A percentile compares a stretch with the other conserved stretches of the same genome.
Evolutionary conservation across 495 filamentous ascomycete genomes (phyloP).

Genomic region (Podospora fimiseda): DNA sequence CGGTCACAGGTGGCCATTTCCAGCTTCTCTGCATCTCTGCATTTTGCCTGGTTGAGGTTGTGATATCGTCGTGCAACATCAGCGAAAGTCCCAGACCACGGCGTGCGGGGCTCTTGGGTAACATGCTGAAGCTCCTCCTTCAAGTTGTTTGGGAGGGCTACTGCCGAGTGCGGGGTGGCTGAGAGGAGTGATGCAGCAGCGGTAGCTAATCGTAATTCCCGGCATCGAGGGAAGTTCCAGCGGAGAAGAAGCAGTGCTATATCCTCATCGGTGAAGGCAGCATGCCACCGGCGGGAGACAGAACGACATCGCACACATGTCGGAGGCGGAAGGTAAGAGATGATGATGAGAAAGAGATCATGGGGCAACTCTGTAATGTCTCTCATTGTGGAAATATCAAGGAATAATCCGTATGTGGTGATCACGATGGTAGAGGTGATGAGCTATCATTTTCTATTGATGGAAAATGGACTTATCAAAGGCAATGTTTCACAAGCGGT

Average conservation of each 20-base stretch:
- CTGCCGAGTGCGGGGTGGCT: not conserved
- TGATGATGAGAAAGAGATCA: constrained; percentile 48
- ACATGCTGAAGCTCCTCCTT: constrained; percentile 56
- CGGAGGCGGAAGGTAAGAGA: constrained; percentile 43
- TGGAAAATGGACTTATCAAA: constrained; percentile 1
- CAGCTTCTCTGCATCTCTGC: constrained; percentile 45
- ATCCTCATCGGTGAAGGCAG: constrained; percentile 46
- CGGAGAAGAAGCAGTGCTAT: constrained; percentile 43
- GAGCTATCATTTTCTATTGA: not conserved
- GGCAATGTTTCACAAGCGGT: constrained; percentile 10
- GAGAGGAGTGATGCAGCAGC: constrained; percentile 6
- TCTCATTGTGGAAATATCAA: constrained; percentile 18
- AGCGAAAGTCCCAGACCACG: constrained; percentile 45
- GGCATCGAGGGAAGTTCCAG: constrained; percentile 48
- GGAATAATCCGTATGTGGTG: not conserved
- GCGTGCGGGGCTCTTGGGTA: not conserved
- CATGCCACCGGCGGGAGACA: constrained; percentile 50
- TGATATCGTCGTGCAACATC: constrained; percentile 52
- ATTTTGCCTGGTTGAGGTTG: constrained; percentile 44
- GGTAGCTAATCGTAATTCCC: constrained; percentile 42
- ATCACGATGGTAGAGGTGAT: not conserved
- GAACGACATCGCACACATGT: constrained; percentile 51
- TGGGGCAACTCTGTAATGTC: constrained; percentile 47
- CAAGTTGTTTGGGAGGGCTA: constrained; percentile 8
- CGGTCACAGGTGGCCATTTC: constrained; percentile 22